Evolutionary conservation across 148 eudicot genomes (phyloP).

Genomic region (Fagopyrum tataricum): DNA sequence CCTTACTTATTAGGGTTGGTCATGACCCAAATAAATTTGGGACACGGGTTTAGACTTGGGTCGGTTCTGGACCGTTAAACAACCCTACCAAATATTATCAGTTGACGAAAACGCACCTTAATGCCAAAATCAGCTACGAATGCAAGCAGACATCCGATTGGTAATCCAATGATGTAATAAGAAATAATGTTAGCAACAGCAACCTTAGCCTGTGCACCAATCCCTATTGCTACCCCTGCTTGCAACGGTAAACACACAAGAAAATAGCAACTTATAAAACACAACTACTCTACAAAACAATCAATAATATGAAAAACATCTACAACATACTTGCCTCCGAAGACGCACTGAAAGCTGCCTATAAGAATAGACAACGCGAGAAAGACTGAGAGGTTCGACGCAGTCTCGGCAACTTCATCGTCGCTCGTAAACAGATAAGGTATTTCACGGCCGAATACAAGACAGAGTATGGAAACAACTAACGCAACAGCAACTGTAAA

Average conservation of each 20-base stretch:
- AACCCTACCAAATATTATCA: too few relatives aligned
- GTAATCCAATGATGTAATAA: slow-evolving; percentile 30
- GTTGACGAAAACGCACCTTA: slow-evolving; percentile 13
- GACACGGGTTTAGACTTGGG: too few relatives aligned
- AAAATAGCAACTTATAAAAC: background rate
- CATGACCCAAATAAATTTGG: too few relatives aligned
- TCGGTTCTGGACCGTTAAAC: too few relatives aligned
- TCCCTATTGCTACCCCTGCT: slow-evolving; percentile 30
- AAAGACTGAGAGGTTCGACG: slow-evolving; percentile 32
- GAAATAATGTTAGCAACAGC: slow-evolving; percentile 27
- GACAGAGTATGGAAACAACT: slow-evolving; percentile 20
- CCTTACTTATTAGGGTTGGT: too few relatives aligned
- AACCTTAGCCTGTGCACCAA: slow-evolving; percentile 28
- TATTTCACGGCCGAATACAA: slow-evolving; percentile 23
- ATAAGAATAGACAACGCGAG: slow-evolving; percentile 33
- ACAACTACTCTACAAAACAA: background rate
- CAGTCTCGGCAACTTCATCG: slow-evolving; percentile 32
- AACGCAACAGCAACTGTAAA: slow-evolving; percentile 4
- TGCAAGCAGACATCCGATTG: slow-evolving; percentile 29
- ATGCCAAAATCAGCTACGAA: slow-evolving; percentile 24
- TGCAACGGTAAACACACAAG: background rate
- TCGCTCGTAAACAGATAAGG: slow-evolving; percentile 35
- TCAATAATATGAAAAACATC: background rate
- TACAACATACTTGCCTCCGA: slow-evolving; percentile 28
- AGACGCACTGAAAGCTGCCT: slow-evolving; percentile 38